A percentile compares a stretch with the other conserved stretches of the same genome.
Conservation (phyloP, 192 early-diverging fungal genomes). For the Coemansia sp. region DNA sequence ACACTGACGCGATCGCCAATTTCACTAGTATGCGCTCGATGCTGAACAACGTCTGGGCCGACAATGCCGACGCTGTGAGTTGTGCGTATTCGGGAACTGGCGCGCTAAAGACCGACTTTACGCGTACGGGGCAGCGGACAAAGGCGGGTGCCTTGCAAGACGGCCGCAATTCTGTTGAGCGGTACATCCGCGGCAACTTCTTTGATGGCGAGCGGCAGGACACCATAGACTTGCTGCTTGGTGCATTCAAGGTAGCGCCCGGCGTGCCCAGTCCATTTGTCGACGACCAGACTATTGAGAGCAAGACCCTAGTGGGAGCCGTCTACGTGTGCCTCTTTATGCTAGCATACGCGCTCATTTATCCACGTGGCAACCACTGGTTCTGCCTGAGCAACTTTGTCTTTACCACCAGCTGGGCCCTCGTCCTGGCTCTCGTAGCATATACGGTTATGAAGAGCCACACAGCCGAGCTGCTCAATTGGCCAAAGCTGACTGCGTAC, state of each 20-base stretch:
- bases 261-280: conserved; percentile 56
- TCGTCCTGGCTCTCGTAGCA: conserved; percentile 42
- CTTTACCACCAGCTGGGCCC: conserved; percentile 42
- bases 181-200: conserved; percentile 95
- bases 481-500: conserved; percentile 50
- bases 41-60: conserved; percentile 96
- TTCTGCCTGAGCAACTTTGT: conserved; percentile 36
- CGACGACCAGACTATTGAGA: conserved; percentile 59
- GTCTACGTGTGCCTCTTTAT: conserved; percentile 52
- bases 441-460: conserved; percentile 35
- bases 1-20: conserved; percentile 65
- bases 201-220: conserved; percentile 93
- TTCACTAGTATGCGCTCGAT: conserved; percentile 66
- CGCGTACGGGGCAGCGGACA: conserved; percentile 89
- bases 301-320: conserved; percentile 59
- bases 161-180: conserved; percentile 73
- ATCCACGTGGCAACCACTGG: conserved; percentile 51
- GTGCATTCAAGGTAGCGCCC: conserved; percentile 57
- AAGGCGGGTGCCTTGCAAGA: conserved; percentile 81
- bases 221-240: conserved; percentile 86
- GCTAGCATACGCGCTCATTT: conserved; percentile 57
- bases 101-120: conserved; percentile 98
- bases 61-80: conserved; percentile 94
- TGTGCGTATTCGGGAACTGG: conserved; percentile 93
- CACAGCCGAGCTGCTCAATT: conserved; percentile 57